Base-by-base conservation (phyloP, 1,284 basidiomycete species). In the Rhizoctonia solani region DNA sequence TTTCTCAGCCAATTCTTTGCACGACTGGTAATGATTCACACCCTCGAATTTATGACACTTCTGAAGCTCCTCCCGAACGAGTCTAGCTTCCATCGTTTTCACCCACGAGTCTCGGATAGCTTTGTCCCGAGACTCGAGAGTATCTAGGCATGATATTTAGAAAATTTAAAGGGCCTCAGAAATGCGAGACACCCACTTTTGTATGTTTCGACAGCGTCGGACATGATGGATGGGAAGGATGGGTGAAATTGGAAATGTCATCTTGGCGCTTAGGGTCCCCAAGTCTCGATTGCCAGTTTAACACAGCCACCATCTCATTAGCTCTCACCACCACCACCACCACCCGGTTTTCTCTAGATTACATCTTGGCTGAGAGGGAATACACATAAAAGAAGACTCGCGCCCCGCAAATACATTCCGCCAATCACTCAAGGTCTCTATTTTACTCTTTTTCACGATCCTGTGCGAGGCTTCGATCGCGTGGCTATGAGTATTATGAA, bases 1-100 rank as follows among this genome's bases (percentile, higher is more conserved):
- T 77, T 88, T 89, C 71, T 96, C 89, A 44, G 92, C 86, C 66
- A 97, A 78, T 77, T 90, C 89, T 76, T 86, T 88, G 81, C 96
- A 99, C 74, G 87, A 92, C 79, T 95, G 90, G 70, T 90, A 86
- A 74, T 92, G 87, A 79, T 97, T 96, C 49, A 95, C 92, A 63
- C 95, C 94, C 80, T 99, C 96, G 21, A 85, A 83, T 74, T 87
- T 84, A 76, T 96, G 93, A 79, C 96, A 99, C 78, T 94, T 95
- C 71, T 88, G 85, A 67, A 99, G 85, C 78, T 97, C 92, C 71
- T 93, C 89, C 70, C 89, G 87, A 59, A 98, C 93, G 68, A 99
- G 82, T 55, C 93, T 87, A 25, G 89, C 87, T 79, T 98, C 93
- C 94, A 98, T 97, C 27, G 91, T 88, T 74, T 88, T 89, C 50